Conservation (phyloP, 345 rosid species). For the Camelina neglecta region DNA sequence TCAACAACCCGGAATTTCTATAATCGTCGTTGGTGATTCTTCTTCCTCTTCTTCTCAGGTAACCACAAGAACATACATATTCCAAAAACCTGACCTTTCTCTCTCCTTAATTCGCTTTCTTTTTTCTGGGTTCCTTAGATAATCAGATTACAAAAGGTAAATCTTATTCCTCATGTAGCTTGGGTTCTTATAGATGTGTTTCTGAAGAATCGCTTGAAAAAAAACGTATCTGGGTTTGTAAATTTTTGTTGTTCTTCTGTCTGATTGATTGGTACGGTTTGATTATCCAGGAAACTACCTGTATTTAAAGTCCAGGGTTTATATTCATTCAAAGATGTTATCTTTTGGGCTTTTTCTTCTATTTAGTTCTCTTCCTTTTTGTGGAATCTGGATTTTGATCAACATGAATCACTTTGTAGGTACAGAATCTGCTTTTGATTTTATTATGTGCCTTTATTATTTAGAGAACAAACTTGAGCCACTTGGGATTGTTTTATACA, state of each 20-base stretch:
- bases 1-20: slow-evolving; percentile 34
- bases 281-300: slow-evolving; percentile 1
- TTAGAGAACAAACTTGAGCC: slow-evolving; percentile 2
- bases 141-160: slow-evolving; percentile 16
- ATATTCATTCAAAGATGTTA: not conserved
- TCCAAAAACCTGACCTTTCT: not conserved
- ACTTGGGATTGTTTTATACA: slow-evolving; percentile 22
- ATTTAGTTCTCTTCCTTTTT: not conserved
- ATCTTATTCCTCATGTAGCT: not conserved
- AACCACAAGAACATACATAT: not conserved
- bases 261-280: not conserved
- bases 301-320: slow-evolving; percentile 7
- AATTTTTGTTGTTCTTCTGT: not conserved
- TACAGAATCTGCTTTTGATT: slow-evolving; percentile 24
- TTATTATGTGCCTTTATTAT: slow-evolving; percentile 9
- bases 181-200: not conserved
- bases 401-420: slow-evolving; percentile 34
- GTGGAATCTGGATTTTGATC: slow-evolving; percentile 36
- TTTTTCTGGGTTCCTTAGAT: slow-evolving; percentile 5
- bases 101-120: not conserved
- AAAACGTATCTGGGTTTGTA: slow-evolving; percentile 20
- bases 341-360: not conserved
- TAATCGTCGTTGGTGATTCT: slow-evolving; percentile 40
- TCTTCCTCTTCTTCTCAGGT: slow-evolving; percentile 42
- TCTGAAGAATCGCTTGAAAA: not conserved